Base-by-base conservation (phyloP, 2,329 filamentous ascomycete genomes). In the Phialocephala subalpina region DNA sequence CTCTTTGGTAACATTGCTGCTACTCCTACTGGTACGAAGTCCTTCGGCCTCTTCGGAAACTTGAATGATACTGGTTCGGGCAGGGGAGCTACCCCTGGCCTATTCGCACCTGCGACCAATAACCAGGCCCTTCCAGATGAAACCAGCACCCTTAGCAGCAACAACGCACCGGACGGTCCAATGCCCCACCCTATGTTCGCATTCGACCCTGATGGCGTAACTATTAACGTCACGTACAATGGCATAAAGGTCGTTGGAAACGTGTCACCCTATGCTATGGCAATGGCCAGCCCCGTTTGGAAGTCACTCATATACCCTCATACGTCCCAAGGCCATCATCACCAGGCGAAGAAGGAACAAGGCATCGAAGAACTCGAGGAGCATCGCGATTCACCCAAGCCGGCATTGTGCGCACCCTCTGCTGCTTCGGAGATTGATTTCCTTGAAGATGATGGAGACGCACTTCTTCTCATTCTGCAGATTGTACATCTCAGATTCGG, bases 401-500 rank as follows among this genome's bases (percentile, higher is more conserved):
- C 49, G 2, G 49, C 25, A 5, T 16, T 53, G 3, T 53, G 49
- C 8, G 12, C 11, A 3, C 1, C 6, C 1, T 25, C 49, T 53
- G 49, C 29, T 29, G 14, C 29, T 12, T n/a, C n/a, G n/a, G 18
- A 29, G 3, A 8, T 53, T 5, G 60, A 69, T 18, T 67, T 67
- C 22, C 60, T 18, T 2, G 59, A 65, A 14, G 65, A 69, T 33
- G 45, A 66, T 33, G 35, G 35, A 16, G 29, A 62, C 7, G 58
- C 65, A 9, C 49, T 69, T 1, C 47, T 63, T 8, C n/a, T 66
- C 12, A n/a, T 69, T 3, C 57, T 70, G 4, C 36, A 25, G 1
- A 63, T 70, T 16, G 60, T 47, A 16, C 67, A 70, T 57, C 11
- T 64, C 12, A 12, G 58, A 1, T 66, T 67, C 42, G 40, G n/a